Conservation (phyloP, 2,329 filamentous ascomycete genomes). For the Elsinoe fawcettii region DNA sequence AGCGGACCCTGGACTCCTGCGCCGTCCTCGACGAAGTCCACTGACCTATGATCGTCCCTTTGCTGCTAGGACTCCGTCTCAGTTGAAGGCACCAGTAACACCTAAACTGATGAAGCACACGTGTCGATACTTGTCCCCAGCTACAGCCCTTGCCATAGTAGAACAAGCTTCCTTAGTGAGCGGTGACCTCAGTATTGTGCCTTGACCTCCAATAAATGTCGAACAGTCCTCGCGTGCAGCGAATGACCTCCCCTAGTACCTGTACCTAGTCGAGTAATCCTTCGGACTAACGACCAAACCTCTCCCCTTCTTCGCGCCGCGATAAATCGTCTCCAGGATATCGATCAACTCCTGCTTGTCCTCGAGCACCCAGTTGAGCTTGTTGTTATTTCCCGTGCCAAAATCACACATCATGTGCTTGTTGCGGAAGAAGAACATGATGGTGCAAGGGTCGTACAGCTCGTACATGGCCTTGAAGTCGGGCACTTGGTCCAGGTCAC, state of each 20-base stretch:
- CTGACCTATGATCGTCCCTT: no score
- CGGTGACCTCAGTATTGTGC: no score
- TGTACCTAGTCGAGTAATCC: constrained; percentile 65
- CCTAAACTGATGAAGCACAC: no score
- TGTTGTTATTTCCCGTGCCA: constrained; percentile 97
- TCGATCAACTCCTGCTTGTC: constrained; percentile 98
- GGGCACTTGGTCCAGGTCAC: constrained; percentile 82
- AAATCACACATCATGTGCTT: constrained; percentile 99
- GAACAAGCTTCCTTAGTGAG: no score
- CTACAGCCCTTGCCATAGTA: no score
- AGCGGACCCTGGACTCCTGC: not conserved
- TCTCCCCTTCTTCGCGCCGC: constrained; percentile 94
- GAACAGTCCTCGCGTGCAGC: no score
- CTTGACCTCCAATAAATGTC: not conserved
- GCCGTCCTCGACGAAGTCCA: no score
- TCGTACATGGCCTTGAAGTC: constrained; percentile 96
- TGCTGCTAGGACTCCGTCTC: no score
- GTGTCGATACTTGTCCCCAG: no score
- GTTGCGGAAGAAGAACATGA: constrained; percentile 98
- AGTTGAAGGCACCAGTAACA: no score
- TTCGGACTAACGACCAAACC: constrained; percentile 96
- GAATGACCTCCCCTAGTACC: constrained; percentile 53
- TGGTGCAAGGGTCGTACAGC: constrained; percentile 72
- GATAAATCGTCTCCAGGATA: constrained; percentile 95
- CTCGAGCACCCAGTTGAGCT: constrained; percentile 91